Base-by-base conservation (phyloP, 1,284 basidiomycete species). In the Sporisorium graminicola region DNA sequence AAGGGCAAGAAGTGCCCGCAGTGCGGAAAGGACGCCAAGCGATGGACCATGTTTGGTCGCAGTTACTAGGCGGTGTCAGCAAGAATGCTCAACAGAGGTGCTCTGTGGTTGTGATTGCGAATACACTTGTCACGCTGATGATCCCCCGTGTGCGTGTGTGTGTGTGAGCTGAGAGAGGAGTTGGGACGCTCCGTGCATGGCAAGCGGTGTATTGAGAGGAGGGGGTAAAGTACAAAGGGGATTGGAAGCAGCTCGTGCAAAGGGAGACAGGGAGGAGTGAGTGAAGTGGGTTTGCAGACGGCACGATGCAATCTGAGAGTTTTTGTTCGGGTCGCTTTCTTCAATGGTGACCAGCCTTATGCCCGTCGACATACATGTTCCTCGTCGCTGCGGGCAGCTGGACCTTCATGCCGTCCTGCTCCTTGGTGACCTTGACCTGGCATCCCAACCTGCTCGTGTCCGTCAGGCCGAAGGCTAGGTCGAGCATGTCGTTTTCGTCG, bases 391-490 rank as follows among this genome's bases (percentile, higher is more conserved):
- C 89, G 0, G 97, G 97, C 29, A 99, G 87, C 20, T 89, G 92
- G n/a, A 91, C 93, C 2, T 90, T 90, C 86, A 97, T 91, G 26
- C 94, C 95, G 82, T 98, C 92, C 69, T 97, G 86, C 42, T 93
- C 93, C 73, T 89, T 91, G 9, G 91, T 93, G 27, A 99, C 86
- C 59, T 91, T 88, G 24, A 98, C 94, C 87, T 99, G 95, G 78
- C 90, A 90, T 4, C 89, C 90, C n/a, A 90, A 85, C 37, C 89
- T 83, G 8, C 89, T 90, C 22, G 89, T 90, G 42, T 98, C 96
- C 1, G 95, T 97, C 66, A 99, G 88, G 0, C 94, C 96, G 80
- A 98, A 99, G 1, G 96, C 97, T 88, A 99, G 92, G 86, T 99
- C 96, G 43, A 99, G 89, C 95, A 98, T 98, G 58, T 86, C 85